Evolutionary conservation across 2,329 filamentous ascomycete genomes (phyloP).

Genomic region (Coniochaeta sp.): DNA sequence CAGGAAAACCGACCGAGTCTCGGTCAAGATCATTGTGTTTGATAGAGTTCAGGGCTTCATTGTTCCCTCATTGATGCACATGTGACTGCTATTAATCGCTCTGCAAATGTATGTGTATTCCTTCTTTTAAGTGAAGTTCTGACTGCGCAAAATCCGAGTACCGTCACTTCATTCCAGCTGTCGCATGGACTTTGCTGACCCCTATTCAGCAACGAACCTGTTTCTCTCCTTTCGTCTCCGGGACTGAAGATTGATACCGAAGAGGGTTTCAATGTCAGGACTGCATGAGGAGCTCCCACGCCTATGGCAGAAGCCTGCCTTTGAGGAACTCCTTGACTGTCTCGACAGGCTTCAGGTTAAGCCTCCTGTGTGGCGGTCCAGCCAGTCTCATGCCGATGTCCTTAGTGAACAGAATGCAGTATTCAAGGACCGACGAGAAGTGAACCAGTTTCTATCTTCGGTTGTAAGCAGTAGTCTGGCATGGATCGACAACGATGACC

Average conservation of each 20-base stretch:
- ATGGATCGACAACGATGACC: conserved; percentile 63
- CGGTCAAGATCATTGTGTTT: too few relatives aligned
- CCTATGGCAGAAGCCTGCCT: conserved; percentile 68
- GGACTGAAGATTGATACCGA: neutral
- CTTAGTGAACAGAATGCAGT: conserved; percentile 33
- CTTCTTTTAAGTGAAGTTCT: too few relatives aligned
- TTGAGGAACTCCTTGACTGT: conserved; percentile 53
- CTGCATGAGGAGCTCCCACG: conserved; percentile 63
- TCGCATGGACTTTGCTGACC: too few relatives aligned
- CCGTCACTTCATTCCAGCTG: too few relatives aligned
- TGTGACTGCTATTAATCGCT: too few relatives aligned
- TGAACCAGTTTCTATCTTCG: conserved; percentile 59
- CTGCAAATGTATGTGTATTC: too few relatives aligned
- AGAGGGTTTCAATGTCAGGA: neutral
- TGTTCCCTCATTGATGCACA: too few relatives aligned
- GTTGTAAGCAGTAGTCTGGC: conserved; percentile 60
- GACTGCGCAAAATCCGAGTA: too few relatives aligned
- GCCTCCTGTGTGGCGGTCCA: conserved; percentile 60
- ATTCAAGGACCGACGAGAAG: conserved; percentile 37
- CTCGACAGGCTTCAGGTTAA: conserved; percentile 60
- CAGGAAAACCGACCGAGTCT: too few relatives aligned
- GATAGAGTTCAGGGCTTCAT: too few relatives aligned
- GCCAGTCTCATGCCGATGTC: conserved; percentile 32
- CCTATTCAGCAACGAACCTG: too few relatives aligned
- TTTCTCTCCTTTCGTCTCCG: too few relatives aligned